Base-by-base conservation (phyloP, 2,329 filamentous ascomycete species). In the Colletotrichum sp. region DNA sequence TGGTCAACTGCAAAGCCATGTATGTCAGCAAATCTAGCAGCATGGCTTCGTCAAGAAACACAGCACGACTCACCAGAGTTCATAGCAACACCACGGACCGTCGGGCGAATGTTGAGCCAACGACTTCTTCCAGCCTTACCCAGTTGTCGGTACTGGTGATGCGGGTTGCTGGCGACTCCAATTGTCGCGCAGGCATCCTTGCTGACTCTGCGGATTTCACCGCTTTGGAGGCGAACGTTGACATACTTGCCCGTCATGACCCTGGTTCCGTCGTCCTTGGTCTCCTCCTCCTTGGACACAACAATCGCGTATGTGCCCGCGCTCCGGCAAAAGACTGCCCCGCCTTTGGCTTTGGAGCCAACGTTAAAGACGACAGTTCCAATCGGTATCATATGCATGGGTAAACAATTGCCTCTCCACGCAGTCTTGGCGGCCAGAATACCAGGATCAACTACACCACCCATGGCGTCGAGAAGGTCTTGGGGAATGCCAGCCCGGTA, bases 11-110 rank as follows among this genome's bases (percentile, higher is more conserved):
- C 77, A 67, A 34, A 61, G 44, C 22, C 19, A 22, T 15, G 19
- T 34, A n/a, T 22, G 19, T 79, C 64, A 80, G 75, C 52, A 15
- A 15, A 8, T 48, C 39, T 15, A 22, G 12, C 13, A 60, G 16
- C 12, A 16, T 15, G n/a, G 36, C 25, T 11, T 27, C 36, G 25
- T 28, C 36, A 19, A 15, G 36, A 11, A 28, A n/a, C 27, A 19
- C 15, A 28, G 6, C 25, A n/a, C 48, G 28, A 85, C 90, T 82
- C 87, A 95, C 94, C 92, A 84, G 96, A 96, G 89, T 99, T 99
- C 98, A 99, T 99, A 78, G 98, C 97, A 81, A 98, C 88, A 94
- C 97, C 98, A 89, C 98, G 93, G 60, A 99, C 97, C 1, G 97
- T 98, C 19, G 97, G 97, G 80, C 97, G 91, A 82, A 98, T 98